Base-by-base conservation (phyloP, 768 basidiomycete genomes). In the Suillus lakei region DNA sequence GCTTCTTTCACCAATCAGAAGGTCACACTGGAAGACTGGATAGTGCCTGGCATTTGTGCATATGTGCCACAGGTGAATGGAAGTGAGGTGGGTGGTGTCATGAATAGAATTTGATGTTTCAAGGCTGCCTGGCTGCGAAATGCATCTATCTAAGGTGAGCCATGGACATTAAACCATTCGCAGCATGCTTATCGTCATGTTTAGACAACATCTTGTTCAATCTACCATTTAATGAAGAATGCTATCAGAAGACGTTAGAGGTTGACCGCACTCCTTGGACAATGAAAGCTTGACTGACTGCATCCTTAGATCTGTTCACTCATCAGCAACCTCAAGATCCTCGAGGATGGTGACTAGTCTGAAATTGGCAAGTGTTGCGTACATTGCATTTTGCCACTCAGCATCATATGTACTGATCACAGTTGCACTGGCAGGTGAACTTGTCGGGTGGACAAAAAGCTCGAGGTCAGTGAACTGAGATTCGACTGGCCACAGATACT, bases 321-420 rank as follows among this genome's bases (percentile, higher is more conserved):
- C 26, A 79, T 89, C 26, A 85, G 82, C 63, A 94, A 96, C 71
- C 81, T 96, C 39, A 85, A 88, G 59, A 93, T 95, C 63, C 80
- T 96, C 16, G 94, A 95, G 73, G 93, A 95, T 70, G 92, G 93
- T 1, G 93, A 95, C 69, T 89, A 92, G 69, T 88, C 92, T 0
- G 93, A 95, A 76, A 94, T 95, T 62, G 93, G 93, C 23, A 93
- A 95, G 79, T 88, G 91, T 38, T 93, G 93, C 30, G 92, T 92
- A 72, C 15, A 77, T 28, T 10, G 5, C 16, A n/a, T 36, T 32
- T 34, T 21, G 30, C 12, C 34, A 39, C 30, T 39, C 8, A 46
- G 18, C 7, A 5, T 51, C 16, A 28, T 5, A 0, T 23, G 60
- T 39, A 28, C 23, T 55, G 30, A 34, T 66, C 26, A 43, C n/a